Evolutionary conservation across 1,284 basidiomycete genomes (phyloP).

Genomic region (Stereum hirsutum): DNA sequence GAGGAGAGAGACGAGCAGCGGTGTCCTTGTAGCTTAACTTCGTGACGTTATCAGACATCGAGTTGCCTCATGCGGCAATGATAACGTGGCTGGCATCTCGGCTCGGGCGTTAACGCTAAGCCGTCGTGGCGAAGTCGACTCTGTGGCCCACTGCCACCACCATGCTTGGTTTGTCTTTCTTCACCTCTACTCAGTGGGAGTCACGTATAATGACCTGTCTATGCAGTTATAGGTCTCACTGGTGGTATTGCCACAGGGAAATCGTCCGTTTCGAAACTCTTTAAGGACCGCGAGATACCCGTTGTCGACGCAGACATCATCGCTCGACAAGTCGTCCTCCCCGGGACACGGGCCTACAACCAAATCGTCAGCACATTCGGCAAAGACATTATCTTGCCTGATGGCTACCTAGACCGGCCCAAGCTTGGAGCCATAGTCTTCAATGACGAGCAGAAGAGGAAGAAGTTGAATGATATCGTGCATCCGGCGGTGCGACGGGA

Average conservation of each 20-base stretch:
- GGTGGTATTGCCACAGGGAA: conserved; percentile 97
- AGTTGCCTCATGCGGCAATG: too few relatives aligned
- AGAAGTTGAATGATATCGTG: conserved; percentile 76
- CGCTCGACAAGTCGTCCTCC: conserved; percentile 82
- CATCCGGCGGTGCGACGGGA: conserved; percentile 82
- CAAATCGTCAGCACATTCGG: conserved; percentile 73
- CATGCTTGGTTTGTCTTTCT: too few relatives aligned
- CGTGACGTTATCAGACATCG: too few relatives aligned
- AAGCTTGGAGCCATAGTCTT: conserved; percentile 86
- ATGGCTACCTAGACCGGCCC: conserved; percentile 77
- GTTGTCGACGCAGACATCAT: conserved; percentile 91
- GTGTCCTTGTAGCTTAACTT: background rate
- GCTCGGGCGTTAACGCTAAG: too few relatives aligned
- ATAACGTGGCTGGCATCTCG: too few relatives aligned
- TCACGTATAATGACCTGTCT: too few relatives aligned
- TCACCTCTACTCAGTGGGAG: too few relatives aligned
- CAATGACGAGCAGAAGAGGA: conserved; percentile 63
- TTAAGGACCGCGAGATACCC: conserved; percentile 61
- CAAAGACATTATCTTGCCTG: conserved; percentile 47
- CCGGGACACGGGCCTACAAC: conserved; percentile 69
- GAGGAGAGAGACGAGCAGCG: background rate
- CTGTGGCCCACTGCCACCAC: too few relatives aligned
- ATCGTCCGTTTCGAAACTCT: conserved; percentile 79
- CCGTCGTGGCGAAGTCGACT: too few relatives aligned
- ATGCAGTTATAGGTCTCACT: conserved; percentile 92